phyloP scores from a whole-genome alignment of 176 grass and related monocot genomes.

The Typha latifolia region DNA sequence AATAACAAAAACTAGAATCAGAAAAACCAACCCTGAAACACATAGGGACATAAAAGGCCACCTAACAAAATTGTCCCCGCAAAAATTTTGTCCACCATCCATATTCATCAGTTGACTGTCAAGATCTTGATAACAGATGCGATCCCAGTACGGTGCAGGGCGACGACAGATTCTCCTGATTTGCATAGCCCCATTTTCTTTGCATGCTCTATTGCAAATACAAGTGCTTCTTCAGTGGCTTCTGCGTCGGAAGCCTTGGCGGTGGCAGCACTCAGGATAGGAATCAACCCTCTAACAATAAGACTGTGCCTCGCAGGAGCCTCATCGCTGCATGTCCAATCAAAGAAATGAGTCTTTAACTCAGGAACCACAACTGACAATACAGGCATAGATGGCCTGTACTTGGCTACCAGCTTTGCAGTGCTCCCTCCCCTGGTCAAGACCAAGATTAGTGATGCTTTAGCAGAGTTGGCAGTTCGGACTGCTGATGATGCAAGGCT shows the following conservation, averaged over 20 bases:
- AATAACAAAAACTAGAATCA: not conserved
- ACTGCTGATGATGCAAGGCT: constrained; percentile 9
- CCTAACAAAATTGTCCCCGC: not conserved
- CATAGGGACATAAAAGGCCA: not conserved
- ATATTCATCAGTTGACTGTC: not conserved
- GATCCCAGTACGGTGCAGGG: constrained; percentile 1
- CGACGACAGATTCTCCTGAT: constrained; percentile 12
- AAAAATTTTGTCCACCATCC: not conserved
- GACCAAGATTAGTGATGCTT: constrained; percentile 3
- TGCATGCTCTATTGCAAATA: constrained; percentile 8
- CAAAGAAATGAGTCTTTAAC: not conserved
- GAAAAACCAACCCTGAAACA: not conserved
- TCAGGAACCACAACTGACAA: constrained; percentile 8
- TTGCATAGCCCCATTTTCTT: constrained; percentile 13
- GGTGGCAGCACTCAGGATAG: constrained; percentile 4
- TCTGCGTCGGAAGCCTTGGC: constrained; percentile 10
- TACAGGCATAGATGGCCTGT: constrained; percentile 1
- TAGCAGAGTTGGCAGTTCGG: constrained; percentile 1
- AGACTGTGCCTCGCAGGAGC: constrained; percentile 15
- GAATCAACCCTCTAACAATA: constrained; percentile 14
- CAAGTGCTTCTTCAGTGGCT: constrained; percentile 14
- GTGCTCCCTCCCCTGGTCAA: constrained; percentile 4
- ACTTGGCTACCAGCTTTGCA: constrained; percentile 6
- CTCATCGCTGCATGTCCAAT: constrained; percentile 18
- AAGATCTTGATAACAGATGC: constrained; percentile 7